Evolutionary conservation across 805 yeast species (phyloP).

Genomic region (Sugiyamaella lignohabitans): DNA sequence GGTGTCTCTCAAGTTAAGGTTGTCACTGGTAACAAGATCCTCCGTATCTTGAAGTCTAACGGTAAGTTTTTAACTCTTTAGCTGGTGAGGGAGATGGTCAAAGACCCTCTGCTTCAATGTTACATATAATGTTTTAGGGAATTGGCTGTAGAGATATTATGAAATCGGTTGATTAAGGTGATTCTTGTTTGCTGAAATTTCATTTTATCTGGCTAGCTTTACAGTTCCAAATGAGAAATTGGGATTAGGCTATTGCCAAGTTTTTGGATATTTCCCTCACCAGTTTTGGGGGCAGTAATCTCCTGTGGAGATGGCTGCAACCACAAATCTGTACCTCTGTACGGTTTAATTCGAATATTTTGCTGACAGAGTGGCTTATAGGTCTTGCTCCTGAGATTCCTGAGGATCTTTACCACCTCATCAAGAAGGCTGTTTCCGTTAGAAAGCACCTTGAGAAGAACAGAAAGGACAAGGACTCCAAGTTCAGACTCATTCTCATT

Average conservation of each 20-base stretch:
- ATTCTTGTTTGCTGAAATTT: no score
- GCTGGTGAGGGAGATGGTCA: no score
- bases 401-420: conserved; percentile 98
- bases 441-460: conserved; percentile 99
- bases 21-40: conserved; percentile 97
- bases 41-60: conserved; percentile 98
- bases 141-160: no score
- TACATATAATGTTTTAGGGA: no score
- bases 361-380: conserved; percentile 33
- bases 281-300: no score
- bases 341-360: conserved; percentile 1
- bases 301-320: no score
- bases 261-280: no score
- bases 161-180: no score
- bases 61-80: conserved; percentile 44
- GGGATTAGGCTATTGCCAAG: no score
- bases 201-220: no score
- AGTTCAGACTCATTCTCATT: conserved; percentile 99
- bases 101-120: no score
- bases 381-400: conserved; percentile 98
- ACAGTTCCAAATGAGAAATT: no score
- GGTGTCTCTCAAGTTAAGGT: conserved; percentile 98
- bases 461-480: conserved; percentile 99
- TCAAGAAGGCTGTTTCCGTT: conserved; percentile 99
- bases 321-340: neutral